These are phyloP conservation scores for Rehmannia glutinosa DNA, from an alignment of 257 asterid genomes.

Conservation along the genomic window DNA sequence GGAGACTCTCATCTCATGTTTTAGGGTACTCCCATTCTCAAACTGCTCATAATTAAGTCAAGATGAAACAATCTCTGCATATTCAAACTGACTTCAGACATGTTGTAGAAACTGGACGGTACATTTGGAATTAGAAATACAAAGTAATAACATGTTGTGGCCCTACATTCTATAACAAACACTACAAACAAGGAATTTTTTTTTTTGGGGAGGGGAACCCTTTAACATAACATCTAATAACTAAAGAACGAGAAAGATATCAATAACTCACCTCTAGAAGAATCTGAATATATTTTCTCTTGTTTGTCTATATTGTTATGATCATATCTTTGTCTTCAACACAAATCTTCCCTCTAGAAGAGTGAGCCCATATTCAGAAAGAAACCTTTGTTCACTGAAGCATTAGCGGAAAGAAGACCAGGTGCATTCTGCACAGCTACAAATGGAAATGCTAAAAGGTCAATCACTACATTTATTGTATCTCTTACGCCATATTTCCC, in stretches of 20 bases:
- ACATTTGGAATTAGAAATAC: neutral
- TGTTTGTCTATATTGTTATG: constrained; percentile 73
- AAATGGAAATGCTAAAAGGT: constrained; percentile 91
- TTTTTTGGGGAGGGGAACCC: too few relatives aligned
- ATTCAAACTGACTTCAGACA: constrained; percentile 5
- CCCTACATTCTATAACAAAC: neutral
- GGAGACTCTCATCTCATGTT: too few relatives aligned
- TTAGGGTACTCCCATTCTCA: too few relatives aligned
- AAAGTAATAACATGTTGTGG: neutral
- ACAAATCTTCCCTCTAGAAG: constrained; percentile 92
- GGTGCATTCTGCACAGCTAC: constrained; percentile 83
- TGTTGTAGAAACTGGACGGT: neutral
- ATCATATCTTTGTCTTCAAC: constrained; percentile 92
- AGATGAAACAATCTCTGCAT: constrained; percentile 1
- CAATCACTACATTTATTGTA: constrained; percentile 69
- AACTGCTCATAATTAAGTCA: too few relatives aligned
- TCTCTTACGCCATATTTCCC: constrained; percentile 81
- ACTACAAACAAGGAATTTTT: neutral
- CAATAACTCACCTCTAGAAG: constrained; percentile 70
- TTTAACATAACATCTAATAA: neutral
- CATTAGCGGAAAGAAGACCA: constrained; percentile 82
- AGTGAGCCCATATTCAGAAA: constrained; percentile 92
- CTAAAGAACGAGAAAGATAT: constrained; percentile 17
- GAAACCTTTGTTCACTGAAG: constrained; percentile 93
- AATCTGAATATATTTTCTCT: constrained; percentile 82